Base-by-base conservation (phyloP, 1,284 basidiomycete species). In the Mrakiaceae sp. region DNA sequence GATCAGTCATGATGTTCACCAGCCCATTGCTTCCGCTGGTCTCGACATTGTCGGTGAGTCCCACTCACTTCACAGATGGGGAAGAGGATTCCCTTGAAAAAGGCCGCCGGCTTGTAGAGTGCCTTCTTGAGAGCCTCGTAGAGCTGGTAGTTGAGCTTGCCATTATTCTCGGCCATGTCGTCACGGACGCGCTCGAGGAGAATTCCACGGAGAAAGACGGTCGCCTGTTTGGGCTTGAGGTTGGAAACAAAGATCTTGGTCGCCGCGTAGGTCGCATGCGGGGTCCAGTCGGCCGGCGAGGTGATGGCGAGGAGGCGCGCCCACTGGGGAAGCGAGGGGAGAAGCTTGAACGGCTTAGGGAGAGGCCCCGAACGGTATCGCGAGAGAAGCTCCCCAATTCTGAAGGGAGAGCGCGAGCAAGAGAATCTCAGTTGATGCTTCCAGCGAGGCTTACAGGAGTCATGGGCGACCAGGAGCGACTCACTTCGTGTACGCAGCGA, bases 31-130 rank as follows among this genome's bases (percentile, higher is more conserved):
- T 50, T 5, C 48, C n/a, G 27, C 27, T 27, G 27, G 39, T 40
- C 27, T 58, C 11, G n/a, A 16, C 51, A 52, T 2, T 10, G 51
- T 12, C 6, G 51, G 9, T 12, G 53, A 7, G 39, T 14, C 56
- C n/a, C 54, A 76, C 86, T 67, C 71, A 91, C 91, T 73, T 96
- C 92, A 69, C 95, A 84, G 71, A 99, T 81, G 1, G 96, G 96
- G 76, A 98, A 98, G 49, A 99, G 82, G 67, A 99, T 87, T 4
- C 95, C 96, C 77, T 98, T 98, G 82, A 98, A 98, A 75, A 98
- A 98, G 1, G 96, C 94, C 1, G 89, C 89, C 4, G 96, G 96
- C 76, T 98, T 99, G 77, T 95, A 98, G 67, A 98, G 77, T 9
- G 90, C 84, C 70, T 92, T 87, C 75, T 93, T 95, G 70, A 98